phyloP scores from a whole-genome alignment of 2,329 filamentous ascomycete species.

The Alternaria sp. region DNA sequence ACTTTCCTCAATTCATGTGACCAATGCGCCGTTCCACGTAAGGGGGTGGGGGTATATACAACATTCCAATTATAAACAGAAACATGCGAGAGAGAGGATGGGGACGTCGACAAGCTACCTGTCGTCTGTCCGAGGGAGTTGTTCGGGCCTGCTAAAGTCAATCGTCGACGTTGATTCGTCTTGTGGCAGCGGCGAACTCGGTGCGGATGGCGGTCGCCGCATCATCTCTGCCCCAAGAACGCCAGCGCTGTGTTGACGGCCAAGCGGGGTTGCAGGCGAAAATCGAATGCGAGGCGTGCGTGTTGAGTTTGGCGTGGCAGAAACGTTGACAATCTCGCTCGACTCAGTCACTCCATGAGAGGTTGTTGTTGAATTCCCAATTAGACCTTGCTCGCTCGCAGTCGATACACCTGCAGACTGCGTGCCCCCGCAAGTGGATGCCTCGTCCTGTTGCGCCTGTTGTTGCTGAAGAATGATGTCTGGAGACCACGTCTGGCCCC shows the following conservation, averaged over 20 bases:
- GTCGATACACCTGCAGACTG: slow-evolving; percentile 32
- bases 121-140: slow-evolving; percentile 38
- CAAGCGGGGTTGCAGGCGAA: slow-evolving; percentile 29
- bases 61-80: slow-evolving; percentile 35
- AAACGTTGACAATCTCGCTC: slow-evolving; percentile 21
- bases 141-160: slow-evolving; percentile 16
- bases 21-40: slow-evolving; percentile 32
- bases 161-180: slow-evolving; percentile 15
- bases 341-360: slow-evolving; percentile 20
- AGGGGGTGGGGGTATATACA: slow-evolving; percentile 32
- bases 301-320: slow-evolving; percentile 25
- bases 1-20: slow-evolving; percentile 17
- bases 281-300: slow-evolving; percentile 38
- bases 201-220: slow-evolving; percentile 7
- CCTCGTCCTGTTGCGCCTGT: slow-evolving; percentile 31
- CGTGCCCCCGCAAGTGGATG: slow-evolving; percentile 21
- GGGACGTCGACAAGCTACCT: slow-evolving; percentile 31
- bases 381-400: slow-evolving; percentile 28
- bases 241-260: slow-evolving; percentile 21
- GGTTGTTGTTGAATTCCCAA: slow-evolving; percentile 24
- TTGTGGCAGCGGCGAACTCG: slow-evolving; percentile 4
- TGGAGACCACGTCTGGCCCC: slow-evolving; percentile 65
- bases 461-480: slow-evolving; percentile 42
- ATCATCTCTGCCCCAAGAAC: slow-evolving; percentile 30
- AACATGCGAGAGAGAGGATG: slow-evolving; percentile 24